Conservation (phyloP, 2,329 filamentous ascomycete genomes). For the Juglanconis oblonga region DNA sequence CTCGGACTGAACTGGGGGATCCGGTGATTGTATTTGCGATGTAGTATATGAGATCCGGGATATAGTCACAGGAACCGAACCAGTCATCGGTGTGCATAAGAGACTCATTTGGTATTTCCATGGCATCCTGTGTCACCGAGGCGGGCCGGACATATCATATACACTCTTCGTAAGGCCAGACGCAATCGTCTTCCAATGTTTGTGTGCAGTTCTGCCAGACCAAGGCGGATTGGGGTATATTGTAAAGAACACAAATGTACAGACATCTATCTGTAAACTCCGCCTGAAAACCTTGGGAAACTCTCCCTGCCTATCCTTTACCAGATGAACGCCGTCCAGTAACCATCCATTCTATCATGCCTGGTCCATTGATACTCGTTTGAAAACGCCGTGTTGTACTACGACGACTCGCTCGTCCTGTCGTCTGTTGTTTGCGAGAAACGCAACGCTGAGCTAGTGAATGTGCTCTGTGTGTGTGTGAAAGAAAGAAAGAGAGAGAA, state of each 20-base stretch:
- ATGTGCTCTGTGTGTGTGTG: background rate
- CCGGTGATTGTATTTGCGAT: no score
- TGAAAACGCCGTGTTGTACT: constrained; percentile 2
- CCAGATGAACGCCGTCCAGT: constrained; percentile 5
- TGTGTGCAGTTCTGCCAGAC: constrained; percentile 3
- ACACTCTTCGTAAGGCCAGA: no score
- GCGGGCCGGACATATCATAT: background rate
- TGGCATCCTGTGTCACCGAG: no score
- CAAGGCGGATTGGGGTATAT: constrained; percentile 16
- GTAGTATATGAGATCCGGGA: no score
- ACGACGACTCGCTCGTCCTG: background rate
- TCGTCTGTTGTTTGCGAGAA: background rate
- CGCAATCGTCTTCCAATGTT: background rate
- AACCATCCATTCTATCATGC: constrained; percentile 7
- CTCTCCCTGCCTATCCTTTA: background rate
- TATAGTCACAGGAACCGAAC: no score
- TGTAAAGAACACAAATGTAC: constrained; percentile 4
- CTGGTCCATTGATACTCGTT: background rate
- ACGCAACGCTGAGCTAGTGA: background rate
- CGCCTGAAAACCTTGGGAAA: background rate
- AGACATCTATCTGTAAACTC: background rate
- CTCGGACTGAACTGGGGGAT: no score
- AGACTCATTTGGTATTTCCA: no score
- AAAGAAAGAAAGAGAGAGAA: no score
- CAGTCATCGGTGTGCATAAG: no score